A percentile compares a stretch with the other conserved stretches of the same genome.
Evolutionary conservation across 2,329 filamentous ascomycete genomes (phyloP).

Genomic region (Metarhizium anisopliae): DNA sequence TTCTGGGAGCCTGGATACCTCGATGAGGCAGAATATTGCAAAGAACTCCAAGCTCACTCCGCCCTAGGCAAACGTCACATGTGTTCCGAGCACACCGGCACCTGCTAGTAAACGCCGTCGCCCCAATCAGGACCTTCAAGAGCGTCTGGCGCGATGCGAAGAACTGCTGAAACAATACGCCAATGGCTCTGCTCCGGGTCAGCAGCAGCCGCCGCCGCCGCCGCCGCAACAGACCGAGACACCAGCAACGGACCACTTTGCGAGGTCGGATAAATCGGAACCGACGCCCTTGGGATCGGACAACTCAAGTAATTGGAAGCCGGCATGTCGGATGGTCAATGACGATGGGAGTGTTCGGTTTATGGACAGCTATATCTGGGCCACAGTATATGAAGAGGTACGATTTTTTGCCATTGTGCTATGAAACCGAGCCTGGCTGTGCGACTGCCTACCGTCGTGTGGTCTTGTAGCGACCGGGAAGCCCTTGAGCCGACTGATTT

Average conservation of each 20-base stretch:
- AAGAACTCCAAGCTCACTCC: conserved; percentile 8
- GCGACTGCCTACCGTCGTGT: not conserved
- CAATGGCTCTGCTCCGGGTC: conserved; percentile 20
- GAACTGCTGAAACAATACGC: conserved; percentile 50
- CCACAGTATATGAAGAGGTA: conserved; percentile 48
- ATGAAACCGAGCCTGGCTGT: not conserved
- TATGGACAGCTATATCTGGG: conserved; percentile 47
- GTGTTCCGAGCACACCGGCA: conserved; percentile 50
- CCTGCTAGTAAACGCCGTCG: conserved; percentile 49
- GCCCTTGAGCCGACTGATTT: not conserved
- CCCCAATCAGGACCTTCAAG: conserved; percentile 53
- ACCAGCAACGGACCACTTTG: conserved; percentile 7
- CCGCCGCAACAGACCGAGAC: conserved; percentile 9
- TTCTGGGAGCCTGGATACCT: not conserved
- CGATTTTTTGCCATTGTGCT: conserved; percentile 13
- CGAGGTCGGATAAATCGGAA: conserved; percentile 17
- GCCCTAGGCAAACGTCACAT: conserved; percentile 46
- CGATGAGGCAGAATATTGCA: not conserved
- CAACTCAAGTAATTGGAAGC: conserved; percentile 29
- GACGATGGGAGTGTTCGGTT: conserved; percentile 47
- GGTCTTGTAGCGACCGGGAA: not conserved
- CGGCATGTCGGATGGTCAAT: conserved; percentile 43
- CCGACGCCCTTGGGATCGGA: conserved; percentile 19
- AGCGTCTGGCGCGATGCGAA: conserved; percentile 50
- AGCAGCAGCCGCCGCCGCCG: conserved; percentile 10